Conservation (phyloP, 768 basidiomycete genomes). For the Pleurotus ostreatus region DNA sequence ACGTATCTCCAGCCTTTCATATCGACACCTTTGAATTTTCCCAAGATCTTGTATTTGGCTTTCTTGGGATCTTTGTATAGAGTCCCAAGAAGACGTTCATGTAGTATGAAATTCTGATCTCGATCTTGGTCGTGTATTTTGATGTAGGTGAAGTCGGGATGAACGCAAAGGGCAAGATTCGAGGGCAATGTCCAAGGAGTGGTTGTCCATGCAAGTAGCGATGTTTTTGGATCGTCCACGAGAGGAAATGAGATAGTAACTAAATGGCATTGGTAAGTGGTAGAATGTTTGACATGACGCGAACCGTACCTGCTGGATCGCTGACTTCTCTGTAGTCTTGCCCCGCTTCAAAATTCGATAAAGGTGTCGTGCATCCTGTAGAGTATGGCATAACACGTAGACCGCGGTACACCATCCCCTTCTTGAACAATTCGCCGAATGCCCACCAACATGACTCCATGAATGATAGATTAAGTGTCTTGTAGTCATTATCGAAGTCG, state of each 20-base stretch:
- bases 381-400: constrained; percentile 98
- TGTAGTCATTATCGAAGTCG: constrained; percentile 99
- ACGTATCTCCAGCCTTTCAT: constrained; percentile 96
- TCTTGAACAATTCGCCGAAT: constrained; percentile 90
- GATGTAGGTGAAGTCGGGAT: constrained; percentile 94
- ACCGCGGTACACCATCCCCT: constrained; percentile 89
- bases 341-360: constrained; percentile 97
- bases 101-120: constrained; percentile 86
- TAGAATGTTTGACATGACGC: too few relatives aligned
- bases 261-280: constrained; percentile 18
- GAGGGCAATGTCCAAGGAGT: constrained; percentile 98
- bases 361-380: constrained; percentile 89
- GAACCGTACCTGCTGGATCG: constrained; percentile 77
- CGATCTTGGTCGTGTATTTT: constrained; percentile 92
- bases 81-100: constrained; percentile 80
- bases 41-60: constrained; percentile 91
- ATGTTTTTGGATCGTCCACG: constrained; percentile 87
- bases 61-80: constrained; percentile 98
- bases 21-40: constrained; percentile 82
- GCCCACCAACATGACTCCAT: constrained; percentile 99
- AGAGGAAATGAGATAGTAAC: constrained; percentile 93
- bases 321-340: constrained; percentile 88
- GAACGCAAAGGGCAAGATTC: constrained; percentile 92
- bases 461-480: constrained; percentile 87
- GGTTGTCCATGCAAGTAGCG: constrained; percentile 96